Conservation (phyloP, 768 basidiomycete genomes). For the Tephrocybe sp. region DNA sequence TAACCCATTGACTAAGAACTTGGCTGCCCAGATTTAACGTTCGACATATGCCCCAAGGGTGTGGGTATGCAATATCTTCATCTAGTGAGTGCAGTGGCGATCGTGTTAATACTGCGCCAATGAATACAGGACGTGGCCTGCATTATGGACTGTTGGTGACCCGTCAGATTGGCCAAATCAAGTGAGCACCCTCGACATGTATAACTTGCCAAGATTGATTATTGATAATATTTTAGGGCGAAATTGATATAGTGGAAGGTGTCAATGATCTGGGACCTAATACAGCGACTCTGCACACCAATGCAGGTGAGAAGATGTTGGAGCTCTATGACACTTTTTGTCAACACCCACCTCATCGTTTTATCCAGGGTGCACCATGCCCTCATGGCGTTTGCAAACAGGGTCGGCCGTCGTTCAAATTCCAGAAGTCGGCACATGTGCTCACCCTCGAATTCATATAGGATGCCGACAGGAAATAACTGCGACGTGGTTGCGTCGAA, state of each 20-base stretch:
- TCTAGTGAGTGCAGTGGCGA: too few species aligned
- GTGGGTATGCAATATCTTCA: constrained; percentile 38
- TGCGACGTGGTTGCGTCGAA: constrained; percentile 48
- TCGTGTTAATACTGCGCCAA: background rate
- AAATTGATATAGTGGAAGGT: constrained; percentile 47
- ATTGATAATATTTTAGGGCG: constrained; percentile 32
- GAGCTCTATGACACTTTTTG: constrained; percentile 36
- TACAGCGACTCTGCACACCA: constrained; percentile 37
- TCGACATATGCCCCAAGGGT: constrained; percentile 61
- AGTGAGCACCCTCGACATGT: constrained; percentile 19
- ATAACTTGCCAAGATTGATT: too few species aligned
- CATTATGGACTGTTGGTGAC: constrained; percentile 52
- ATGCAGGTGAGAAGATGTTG: constrained; percentile 40
- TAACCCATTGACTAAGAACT: too few species aligned
- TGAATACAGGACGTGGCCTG: constrained; percentile 45
- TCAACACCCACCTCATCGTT: constrained; percentile 24
- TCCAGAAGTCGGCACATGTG: too few species aligned
- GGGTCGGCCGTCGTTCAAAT: too few species aligned
- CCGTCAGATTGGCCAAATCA: constrained; percentile 41
- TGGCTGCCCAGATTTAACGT: constrained; percentile 49
- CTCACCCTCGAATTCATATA: constrained; percentile 22
- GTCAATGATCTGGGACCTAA: constrained; percentile 39
- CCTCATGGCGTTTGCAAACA: constrained; percentile 38
- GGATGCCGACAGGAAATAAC: constrained; percentile 39
- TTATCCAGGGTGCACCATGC: constrained; percentile 54